Percentiles rank a stretch among this genome's conserved stretches.
phyloP scores from a whole-genome alignment of 2,329 filamentous ascomycete genomes.

The Claviceps humidiphila region DNA sequence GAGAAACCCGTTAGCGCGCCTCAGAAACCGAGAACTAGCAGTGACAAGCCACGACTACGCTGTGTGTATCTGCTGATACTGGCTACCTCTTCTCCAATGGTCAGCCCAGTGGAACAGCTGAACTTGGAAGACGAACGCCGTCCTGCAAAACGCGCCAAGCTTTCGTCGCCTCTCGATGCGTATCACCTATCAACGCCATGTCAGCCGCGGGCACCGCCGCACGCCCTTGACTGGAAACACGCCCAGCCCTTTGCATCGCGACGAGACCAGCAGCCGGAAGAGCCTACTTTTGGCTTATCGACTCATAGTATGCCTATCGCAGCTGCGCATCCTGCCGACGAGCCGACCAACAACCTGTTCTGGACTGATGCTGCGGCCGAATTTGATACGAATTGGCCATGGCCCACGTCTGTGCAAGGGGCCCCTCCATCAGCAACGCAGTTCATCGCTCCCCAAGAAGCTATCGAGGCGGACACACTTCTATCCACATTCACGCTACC shows the following conservation, averaged over 20 bases:
- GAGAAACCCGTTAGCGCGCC: too few relatives aligned
- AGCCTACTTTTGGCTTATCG: neutral
- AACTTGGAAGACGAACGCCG: conserved; percentile 5
- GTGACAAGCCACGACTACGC: neutral
- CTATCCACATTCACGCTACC: neutral
- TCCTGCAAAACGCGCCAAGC: conserved; percentile 13
- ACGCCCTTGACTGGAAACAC: neutral
- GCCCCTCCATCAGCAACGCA: neutral
- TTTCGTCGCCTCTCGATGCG: neutral
- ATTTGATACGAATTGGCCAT: conserved; percentile 5
- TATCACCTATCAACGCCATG: neutral
- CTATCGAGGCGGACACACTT: neutral
- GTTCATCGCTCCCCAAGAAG: neutral
- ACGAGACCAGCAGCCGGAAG: neutral
- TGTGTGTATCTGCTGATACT: neutral
- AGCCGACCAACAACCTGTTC: neutral
- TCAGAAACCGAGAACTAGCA: too few relatives aligned
- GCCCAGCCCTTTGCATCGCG: neutral
- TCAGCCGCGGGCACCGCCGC: neutral
- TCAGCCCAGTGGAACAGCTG: conserved; percentile 2
- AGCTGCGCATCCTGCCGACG: neutral
- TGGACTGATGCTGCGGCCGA: neutral
- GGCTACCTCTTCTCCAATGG: conserved; percentile 7
- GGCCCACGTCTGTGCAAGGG: conserved; percentile 1
- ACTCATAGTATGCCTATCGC: neutral